These are phyloP conservation scores for Sarocladium oryzae DNA, from an alignment of 2,329 filamentous ascomycete species.

Conservation along the genomic window DNA sequence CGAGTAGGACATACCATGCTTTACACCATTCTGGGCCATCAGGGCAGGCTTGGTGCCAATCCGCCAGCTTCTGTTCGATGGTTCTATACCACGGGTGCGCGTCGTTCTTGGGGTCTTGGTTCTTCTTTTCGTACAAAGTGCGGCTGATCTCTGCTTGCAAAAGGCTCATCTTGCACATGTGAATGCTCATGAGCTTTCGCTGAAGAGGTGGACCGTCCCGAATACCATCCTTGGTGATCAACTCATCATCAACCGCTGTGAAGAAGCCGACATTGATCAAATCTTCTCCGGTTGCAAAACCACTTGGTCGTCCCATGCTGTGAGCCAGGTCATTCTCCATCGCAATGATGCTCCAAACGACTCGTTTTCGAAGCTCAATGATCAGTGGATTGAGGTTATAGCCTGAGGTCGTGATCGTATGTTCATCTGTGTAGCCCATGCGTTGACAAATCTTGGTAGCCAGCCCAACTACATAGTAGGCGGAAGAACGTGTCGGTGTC, in stretches of 20 bases:
- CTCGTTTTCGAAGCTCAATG: slow-evolving; percentile 79
- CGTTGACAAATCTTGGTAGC: slow-evolving; percentile 85
- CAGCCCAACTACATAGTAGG: slow-evolving; percentile 88
- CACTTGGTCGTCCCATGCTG: slow-evolving; percentile 78
- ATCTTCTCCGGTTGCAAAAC: slow-evolving; percentile 75
- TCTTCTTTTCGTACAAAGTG: slow-evolving; percentile 78
- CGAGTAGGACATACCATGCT: slow-evolving; percentile 58
- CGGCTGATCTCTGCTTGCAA: slow-evolving; percentile 83
- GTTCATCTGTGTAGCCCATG: slow-evolving; percentile 79
- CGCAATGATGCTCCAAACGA: slow-evolving; percentile 81
- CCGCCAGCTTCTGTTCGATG: slow-evolving; percentile 71
- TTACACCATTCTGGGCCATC: slow-evolving; percentile 66
- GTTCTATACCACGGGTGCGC: slow-evolving; percentile 79
- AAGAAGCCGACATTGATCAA: slow-evolving; percentile 84
- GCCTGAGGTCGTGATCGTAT: slow-evolving; percentile 63
- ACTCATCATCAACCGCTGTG: slow-evolving; percentile 71
- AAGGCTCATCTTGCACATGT: slow-evolving; percentile 88
- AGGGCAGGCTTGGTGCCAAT: slow-evolving; percentile 74
- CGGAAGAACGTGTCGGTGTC: slow-evolving; percentile 84
- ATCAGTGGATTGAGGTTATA: slow-evolving; percentile 62
- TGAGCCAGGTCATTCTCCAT: slow-evolving; percentile 89
- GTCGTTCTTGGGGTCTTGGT: slow-evolving; percentile 68
- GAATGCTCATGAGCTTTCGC: slow-evolving; percentile 83
- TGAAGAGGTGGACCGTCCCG: slow-evolving; percentile 64
- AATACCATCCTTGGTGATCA: slow-evolving; percentile 74